These are phyloP conservation scores for Fusarium luffae DNA, from an alignment of 2,329 filamentous ascomycete genomes.

Conservation along the genomic window DNA sequence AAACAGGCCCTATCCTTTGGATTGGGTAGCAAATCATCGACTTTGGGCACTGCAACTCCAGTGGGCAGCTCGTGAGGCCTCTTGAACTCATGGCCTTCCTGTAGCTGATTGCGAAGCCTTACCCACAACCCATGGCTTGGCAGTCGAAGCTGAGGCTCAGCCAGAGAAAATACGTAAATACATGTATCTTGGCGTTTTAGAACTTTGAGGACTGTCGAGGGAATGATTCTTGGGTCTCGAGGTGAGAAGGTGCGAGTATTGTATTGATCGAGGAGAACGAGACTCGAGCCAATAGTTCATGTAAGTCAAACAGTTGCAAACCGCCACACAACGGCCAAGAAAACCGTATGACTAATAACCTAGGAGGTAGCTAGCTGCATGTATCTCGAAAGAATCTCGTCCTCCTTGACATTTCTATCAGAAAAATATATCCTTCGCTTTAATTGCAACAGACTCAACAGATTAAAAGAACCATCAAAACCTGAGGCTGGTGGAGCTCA, in stretches of 20 bases:
- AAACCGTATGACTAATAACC: not conserved
- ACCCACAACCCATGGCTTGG: conserved; percentile 28
- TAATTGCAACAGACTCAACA: not conserved
- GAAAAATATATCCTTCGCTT: not conserved
- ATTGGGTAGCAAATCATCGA: conserved; percentile 13
- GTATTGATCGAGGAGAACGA: not conserved
- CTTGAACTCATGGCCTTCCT: not conserved
- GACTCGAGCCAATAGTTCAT: not conserved
- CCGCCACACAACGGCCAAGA: not conserved
- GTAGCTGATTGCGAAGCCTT: conserved; percentile 10
- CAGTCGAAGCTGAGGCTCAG: conserved; percentile 20
- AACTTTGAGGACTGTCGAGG: not conserved
- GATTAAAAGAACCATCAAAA: not conserved
- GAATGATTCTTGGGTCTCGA: not conserved
- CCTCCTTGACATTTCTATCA: not conserved
- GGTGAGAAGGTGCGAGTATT: not conserved
- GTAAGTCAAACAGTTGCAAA: not conserved
- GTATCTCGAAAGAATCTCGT: too few species aligned
- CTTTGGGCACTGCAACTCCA: not conserved
- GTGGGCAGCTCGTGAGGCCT: conserved; percentile 27
- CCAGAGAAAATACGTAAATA: conserved; percentile 3
- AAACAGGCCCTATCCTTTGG: not conserved
- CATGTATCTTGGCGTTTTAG: conserved; percentile 10
- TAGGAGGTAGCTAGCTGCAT: too few species aligned
- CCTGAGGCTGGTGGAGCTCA: conserved; percentile 13